A percentile compares a stretch with the other conserved stretches of the same genome.
Conservation (phyloP, 208 protist species). For the Angomonas ambiguus region DNA sequence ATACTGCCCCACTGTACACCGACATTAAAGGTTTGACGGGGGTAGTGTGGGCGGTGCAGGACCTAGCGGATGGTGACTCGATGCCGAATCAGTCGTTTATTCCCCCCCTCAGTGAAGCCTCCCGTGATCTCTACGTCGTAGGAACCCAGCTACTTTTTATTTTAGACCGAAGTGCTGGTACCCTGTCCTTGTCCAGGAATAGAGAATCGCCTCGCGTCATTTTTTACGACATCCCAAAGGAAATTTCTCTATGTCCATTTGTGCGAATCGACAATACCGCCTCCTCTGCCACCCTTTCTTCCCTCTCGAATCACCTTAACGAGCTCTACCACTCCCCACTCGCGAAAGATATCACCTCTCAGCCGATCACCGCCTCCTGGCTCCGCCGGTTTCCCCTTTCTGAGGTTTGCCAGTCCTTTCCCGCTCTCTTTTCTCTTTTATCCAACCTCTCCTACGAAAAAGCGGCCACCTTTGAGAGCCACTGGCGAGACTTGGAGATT, state of each 20-base stretch:
- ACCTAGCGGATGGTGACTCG: conserved; percentile 82
- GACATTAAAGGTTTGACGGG: conserved; percentile 39
- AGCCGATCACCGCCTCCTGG: conserved; percentile 61
- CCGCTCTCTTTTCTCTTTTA: conserved; percentile 43
- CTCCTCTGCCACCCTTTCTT: conserved; percentile 61
- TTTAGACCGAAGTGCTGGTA: conserved; percentile 63
- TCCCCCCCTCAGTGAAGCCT: conserved; percentile 30
- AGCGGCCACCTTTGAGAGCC: conserved; percentile 38
- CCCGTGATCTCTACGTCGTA: conserved; percentile 50
- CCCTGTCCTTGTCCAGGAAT: conserved; percentile 69
- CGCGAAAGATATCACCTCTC: conserved; percentile 32
- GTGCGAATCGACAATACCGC: conserved; percentile 83
- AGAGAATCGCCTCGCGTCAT: conserved; percentile 70
- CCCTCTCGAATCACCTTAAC: conserved; percentile 40
- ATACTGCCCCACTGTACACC: conserved; percentile 48
- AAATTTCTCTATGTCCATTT: conserved; percentile 66
- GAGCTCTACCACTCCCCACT: conserved; percentile 34
- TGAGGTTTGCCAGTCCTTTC: conserved; percentile 54
- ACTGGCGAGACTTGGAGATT: conserved; percentile 50
- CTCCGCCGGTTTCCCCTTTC: conserved; percentile 62
- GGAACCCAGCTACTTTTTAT: conserved; percentile 84
- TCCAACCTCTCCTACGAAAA: conserved; percentile 35
- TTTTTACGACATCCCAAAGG: conserved; percentile 66
- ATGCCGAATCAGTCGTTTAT: conserved; percentile 65
- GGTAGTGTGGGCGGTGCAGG: conserved; percentile 83